Percentiles rank a stretch among this genome's conserved stretches.
Conservation (phyloP, 192 early-diverging fungal genomes). For the Irineochytrium annulatum region DNA sequence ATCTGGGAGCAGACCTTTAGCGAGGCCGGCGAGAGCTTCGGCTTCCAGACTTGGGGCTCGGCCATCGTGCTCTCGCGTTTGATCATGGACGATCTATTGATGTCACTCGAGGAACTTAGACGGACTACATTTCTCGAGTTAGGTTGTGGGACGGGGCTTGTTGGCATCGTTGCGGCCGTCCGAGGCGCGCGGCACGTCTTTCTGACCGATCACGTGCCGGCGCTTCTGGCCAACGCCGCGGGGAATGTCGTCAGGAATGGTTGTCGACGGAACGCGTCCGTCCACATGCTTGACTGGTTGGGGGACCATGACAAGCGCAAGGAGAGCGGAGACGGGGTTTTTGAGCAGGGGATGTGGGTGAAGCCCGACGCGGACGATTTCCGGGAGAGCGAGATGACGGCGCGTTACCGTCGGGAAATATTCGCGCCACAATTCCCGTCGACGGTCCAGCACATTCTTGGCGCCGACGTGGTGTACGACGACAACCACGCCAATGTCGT, state of each 20-base stretch:
- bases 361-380: neutral
- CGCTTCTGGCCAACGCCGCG: neutral
- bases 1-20: no score
- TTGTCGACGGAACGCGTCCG: neutral
- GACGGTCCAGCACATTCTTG: slow-evolving; percentile 10
- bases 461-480: slow-evolving; percentile 18
- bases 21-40: no score
- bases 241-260: slow-evolving; percentile 4
- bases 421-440: no score
- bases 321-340: neutral
- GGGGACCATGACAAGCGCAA: slow-evolving; percentile 10
- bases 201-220: slow-evolving; percentile 16
- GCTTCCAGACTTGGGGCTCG: no score
- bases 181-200: slow-evolving; percentile 6
- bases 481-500: slow-evolving; percentile 11
- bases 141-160: slow-evolving; percentile 17
- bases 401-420: no score
- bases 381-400: no score
- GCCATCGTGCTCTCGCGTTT: no score
- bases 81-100: no score
- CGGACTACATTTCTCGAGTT: slow-evolving; percentile 15
- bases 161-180: slow-evolving; percentile 8
- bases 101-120: no score
- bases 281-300: slow-evolving; percentile 12
- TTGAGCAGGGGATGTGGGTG: neutral